These are phyloP conservation scores for Misopates orontium DNA, from an alignment of 257 asterid genomes.

Conservation along the genomic window DNA sequence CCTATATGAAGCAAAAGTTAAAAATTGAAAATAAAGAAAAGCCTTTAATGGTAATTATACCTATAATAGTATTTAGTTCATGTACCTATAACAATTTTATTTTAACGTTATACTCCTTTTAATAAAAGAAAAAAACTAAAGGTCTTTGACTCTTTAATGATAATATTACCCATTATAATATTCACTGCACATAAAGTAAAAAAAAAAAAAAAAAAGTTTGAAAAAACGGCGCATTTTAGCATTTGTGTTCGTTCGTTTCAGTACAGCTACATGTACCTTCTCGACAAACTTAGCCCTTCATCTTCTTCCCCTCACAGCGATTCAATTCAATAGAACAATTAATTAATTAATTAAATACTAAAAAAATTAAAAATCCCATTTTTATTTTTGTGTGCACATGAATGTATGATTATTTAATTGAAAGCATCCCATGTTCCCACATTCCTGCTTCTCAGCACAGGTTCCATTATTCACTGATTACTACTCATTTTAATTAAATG, in stretches of 20 bases:
- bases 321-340: neutral
- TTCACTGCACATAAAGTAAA: neutral
- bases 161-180: too few relatives aligned
- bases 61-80: too few relatives aligned
- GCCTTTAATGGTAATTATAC: neutral
- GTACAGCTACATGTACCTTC: slow-evolving; percentile 31
- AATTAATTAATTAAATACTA: too few relatives aligned
- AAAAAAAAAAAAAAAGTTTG: neutral
- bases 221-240: slow-evolving; percentile 32
- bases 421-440: slow-evolving; percentile 48
- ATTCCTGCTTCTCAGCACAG: slow-evolving; percentile 38
- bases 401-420: slow-evolving; percentile 34
- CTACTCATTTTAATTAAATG: too few relatives aligned
- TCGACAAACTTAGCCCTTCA: slow-evolving; percentile 38
- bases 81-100: too few relatives aligned
- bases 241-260: slow-evolving; percentile 30
- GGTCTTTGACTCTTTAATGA: too few relatives aligned
- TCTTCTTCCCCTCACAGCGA: slow-evolving; percentile 16
- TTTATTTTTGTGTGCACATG: slow-evolving; percentile 31
- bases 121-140: too few relatives aligned
- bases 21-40: neutral
- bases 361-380: neutral
- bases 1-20: too few relatives aligned
- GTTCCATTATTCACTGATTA: slow-evolving; percentile 35
- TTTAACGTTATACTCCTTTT: too few relatives aligned